phyloP scores from a whole-genome alignment of 108 stramenopile species.

The Fragilaria crotonensis region DNA sequence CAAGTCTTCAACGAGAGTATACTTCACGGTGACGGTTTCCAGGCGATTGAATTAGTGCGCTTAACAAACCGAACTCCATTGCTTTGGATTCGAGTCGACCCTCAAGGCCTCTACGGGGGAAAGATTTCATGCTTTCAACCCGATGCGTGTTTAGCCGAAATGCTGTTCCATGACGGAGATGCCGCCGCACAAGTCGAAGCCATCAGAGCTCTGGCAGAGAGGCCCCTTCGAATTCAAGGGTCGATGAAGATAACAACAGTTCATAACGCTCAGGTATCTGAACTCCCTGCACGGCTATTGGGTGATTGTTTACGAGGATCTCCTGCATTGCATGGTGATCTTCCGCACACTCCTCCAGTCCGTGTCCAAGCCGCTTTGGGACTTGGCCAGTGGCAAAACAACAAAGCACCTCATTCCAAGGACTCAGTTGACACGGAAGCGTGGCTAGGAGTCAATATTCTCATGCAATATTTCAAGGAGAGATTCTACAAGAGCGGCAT shows the following conservation, averaged over 20 bases:
- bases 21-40: slow-evolving; percentile 72
- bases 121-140: slow-evolving; percentile 71
- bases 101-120: slow-evolving; percentile 69
- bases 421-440: slow-evolving; percentile 51
- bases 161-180: slow-evolving; percentile 84
- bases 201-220: slow-evolving; percentile 68
- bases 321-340: slow-evolving; percentile 65
- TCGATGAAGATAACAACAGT: slow-evolving; percentile 62
- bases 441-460: slow-evolving; percentile 70
- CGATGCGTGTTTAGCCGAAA: slow-evolving; percentile 80
- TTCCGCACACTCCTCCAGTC: slow-evolving; percentile 79
- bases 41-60: slow-evolving; percentile 82
- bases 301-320: slow-evolving; percentile 82
- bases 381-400: slow-evolving; percentile 88
- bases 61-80: slow-evolving; percentile 79
- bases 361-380: slow-evolving; percentile 74
- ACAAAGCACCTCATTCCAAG: slow-evolving; percentile 66
- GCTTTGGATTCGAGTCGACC: slow-evolving; percentile 81
- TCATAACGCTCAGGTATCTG: slow-evolving; percentile 66
- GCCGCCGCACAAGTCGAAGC: slow-evolving; percentile 76
- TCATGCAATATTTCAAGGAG: slow-evolving; percentile 81
- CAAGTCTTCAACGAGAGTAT: slow-evolving; percentile 56
- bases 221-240: slow-evolving; percentile 75
- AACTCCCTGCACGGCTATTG: slow-evolving; percentile 75
- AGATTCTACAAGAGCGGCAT: slow-evolving; percentile 58